Conservation (phyloP, 306 rosid species). For the Urtica urens region DNA sequence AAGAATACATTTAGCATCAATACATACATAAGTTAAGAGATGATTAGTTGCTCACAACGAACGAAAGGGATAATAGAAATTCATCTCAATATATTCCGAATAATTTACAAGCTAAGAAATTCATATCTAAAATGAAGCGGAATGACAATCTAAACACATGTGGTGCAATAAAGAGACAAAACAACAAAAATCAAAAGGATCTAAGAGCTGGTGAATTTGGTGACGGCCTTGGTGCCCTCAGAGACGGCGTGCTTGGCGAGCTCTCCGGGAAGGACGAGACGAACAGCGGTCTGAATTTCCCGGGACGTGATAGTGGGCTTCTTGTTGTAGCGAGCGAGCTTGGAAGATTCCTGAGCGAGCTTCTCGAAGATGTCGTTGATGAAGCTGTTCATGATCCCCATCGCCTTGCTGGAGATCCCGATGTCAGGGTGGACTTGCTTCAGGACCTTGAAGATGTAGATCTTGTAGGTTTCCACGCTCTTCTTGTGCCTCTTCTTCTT, state of each 20-base stretch:
- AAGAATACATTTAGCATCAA: too few species aligned
- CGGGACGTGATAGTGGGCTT: not conserved
- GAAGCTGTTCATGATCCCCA: conserved; percentile 1
- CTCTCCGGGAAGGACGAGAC: not conserved
- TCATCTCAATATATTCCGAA: too few species aligned
- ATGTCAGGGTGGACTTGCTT: conserved; percentile 1
- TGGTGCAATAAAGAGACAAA: too few species aligned
- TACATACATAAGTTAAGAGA: too few species aligned
- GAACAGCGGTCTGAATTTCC: not conserved
- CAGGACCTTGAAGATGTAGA: conserved; percentile 2
- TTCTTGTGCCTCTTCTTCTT: not conserved
- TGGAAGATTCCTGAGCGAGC: not conserved
- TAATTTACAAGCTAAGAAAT: too few species aligned
- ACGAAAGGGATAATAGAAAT: too few species aligned
- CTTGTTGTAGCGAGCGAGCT: not conserved
- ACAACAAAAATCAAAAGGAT: too few species aligned
- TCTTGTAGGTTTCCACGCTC: not conserved
- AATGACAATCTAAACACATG: too few species aligned
- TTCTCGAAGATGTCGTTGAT: conserved; percentile 1
- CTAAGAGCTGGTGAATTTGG: not conserved
- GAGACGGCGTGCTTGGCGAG: conserved; percentile 3
- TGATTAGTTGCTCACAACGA: too few species aligned
- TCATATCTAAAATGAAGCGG: too few species aligned
- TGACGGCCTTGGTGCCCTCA: not conserved
- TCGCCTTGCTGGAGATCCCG: conserved; percentile 2